Percentiles rank a stretch among this genome's conserved stretches.
Evolutionary conservation across 306 rosid genomes (phyloP).

Genomic region (Rosa persica): DNA sequence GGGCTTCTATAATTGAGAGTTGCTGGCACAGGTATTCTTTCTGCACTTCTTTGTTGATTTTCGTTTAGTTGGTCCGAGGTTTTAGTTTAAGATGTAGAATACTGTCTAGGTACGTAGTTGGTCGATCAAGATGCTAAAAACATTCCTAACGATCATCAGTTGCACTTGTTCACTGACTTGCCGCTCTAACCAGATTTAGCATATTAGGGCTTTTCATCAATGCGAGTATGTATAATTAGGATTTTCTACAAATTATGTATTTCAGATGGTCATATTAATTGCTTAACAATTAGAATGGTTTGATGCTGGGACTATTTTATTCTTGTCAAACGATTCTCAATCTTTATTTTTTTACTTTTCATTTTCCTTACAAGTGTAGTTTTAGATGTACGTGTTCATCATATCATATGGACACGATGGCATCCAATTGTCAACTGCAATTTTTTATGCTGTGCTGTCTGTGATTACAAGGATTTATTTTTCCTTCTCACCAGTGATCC

Average conservation of each 20-base stretch:
- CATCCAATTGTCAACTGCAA: background rate
- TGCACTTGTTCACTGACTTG: background rate
- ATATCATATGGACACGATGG: background rate
- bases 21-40: constrained; percentile 75
- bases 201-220: background rate
- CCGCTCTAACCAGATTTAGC: background rate
- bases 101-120: background rate
- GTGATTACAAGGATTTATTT: background rate
- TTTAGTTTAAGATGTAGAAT: background rate
- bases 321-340: background rate
- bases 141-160: background rate
- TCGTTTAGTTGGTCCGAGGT: background rate
- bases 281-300: background rate
- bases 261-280: background rate
- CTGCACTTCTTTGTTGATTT: constrained; percentile 7
- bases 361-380: background rate
- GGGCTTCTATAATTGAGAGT: constrained; percentile 87
- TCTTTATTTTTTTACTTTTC: background rate
- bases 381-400: background rate
- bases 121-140: background rate
- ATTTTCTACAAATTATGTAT: background rate
- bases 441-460: background rate
- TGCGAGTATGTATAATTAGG: background rate
- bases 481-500: constrained; percentile 61
- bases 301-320: background rate